Conservation (phyloP, 192 early-diverging fungal genomes). For the Coemansia sp. region DNA sequence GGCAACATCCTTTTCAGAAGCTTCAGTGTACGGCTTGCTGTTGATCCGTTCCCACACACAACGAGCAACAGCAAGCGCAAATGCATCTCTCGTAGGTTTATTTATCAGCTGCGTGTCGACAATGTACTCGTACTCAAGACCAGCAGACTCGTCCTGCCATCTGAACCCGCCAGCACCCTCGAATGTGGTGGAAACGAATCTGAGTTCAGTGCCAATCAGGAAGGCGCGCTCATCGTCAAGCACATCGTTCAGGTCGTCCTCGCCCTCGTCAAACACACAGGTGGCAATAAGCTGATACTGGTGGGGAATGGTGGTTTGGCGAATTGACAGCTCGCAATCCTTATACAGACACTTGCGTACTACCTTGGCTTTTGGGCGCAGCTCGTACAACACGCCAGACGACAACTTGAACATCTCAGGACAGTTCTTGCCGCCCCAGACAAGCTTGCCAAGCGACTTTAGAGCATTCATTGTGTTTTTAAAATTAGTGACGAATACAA, state of each 20-base stretch:
- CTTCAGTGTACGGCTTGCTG: constrained; percentile 24
- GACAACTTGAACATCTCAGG: constrained; percentile 62
- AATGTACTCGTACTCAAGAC: constrained; percentile 31
- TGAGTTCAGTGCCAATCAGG: constrained; percentile 60
- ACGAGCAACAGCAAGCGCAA: constrained; percentile 38
- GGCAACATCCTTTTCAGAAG: constrained; percentile 25
- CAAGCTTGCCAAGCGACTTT: constrained; percentile 63
- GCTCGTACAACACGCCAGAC: constrained; percentile 65
- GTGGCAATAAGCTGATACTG: constrained; percentile 78
- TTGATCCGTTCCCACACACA: constrained; percentile 49
- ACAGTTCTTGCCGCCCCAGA: constrained; percentile 61
- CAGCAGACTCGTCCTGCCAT: constrained; percentile 21
- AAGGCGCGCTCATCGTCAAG: constrained; percentile 70
- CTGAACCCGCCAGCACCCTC: constrained; percentile 41
- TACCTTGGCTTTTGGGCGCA: constrained; percentile 51
- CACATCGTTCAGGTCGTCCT: constrained; percentile 59
- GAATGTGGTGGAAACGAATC: constrained; percentile 19
- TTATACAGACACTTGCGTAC: constrained; percentile 61
- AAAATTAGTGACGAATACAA: not conserved
- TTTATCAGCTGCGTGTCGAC: constrained; percentile 14
- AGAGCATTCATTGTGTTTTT: constrained; percentile 61
- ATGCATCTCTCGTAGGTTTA: constrained; percentile 25
- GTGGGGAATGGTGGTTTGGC: constrained; percentile 60
- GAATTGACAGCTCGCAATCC: constrained; percentile 66
- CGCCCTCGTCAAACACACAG: constrained; percentile 75